These are phyloP conservation scores for Gracilaria caudata DNA, from an alignment of 23 red algal genomes.

Conservation along the genomic window DNA sequence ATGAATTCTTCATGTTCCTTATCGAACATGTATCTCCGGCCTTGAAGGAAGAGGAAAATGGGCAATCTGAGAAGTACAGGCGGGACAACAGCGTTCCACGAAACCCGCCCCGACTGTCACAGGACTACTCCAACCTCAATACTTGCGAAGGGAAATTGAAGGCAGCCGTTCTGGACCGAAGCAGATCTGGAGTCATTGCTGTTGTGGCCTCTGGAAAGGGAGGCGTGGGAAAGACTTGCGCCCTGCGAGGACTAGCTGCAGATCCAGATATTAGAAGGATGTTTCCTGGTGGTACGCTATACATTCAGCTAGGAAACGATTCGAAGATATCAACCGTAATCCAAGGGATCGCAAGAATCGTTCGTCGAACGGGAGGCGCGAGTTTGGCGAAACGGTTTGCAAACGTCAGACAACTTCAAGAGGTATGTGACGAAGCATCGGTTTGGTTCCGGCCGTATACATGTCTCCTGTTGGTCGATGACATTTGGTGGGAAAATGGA, in stretches of 20 bases:
- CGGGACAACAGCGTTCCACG: too few relatives aligned
- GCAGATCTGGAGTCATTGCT: background rate
- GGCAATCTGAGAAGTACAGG: too few relatives aligned
- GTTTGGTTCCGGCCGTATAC: conserved; percentile 4
- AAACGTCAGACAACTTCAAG: background rate
- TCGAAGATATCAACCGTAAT: background rate
- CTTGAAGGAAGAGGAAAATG: too few relatives aligned
- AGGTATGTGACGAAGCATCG: background rate
- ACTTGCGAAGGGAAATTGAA: too few relatives aligned
- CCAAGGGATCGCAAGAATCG: background rate
- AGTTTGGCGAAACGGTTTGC: background rate
- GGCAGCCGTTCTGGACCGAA: background rate
- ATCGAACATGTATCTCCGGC: too few relatives aligned
- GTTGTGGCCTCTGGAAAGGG: conserved; percentile 23
- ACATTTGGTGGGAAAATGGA: conserved; percentile 31
- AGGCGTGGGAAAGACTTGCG: conserved; percentile 33
- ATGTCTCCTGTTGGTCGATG: conserved; percentile 41
- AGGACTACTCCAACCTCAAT: too few relatives aligned
- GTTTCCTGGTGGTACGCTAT: conserved; percentile 32
- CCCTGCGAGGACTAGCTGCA: background rate
- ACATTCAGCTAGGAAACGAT: conserved; percentile 18
- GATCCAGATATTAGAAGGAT: background rate
- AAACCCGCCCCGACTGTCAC: too few relatives aligned
- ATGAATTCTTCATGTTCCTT: too few relatives aligned
- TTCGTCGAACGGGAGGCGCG: background rate